Conservation (phyloP, 257 asterid genomes). For the Lithospermum erythrorhizon region DNA sequence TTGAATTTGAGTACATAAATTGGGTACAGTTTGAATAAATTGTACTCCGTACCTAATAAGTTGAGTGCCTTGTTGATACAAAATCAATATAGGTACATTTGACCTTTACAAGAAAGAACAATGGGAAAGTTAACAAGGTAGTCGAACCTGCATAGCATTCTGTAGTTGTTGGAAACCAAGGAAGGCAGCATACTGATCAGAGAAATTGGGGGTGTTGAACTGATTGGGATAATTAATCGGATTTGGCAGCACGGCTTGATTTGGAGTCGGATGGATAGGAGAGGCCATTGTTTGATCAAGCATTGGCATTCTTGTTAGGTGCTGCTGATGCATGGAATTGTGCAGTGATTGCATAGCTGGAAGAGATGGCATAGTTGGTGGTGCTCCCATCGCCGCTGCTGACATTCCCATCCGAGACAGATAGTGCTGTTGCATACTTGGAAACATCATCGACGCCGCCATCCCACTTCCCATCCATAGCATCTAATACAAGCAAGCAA, state of each 20-base stretch:
- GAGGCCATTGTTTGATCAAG: slow-evolving; percentile 28
- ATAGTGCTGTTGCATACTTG: slow-evolving; percentile 52
- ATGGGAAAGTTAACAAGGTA: neutral
- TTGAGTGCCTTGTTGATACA: too few relatives aligned
- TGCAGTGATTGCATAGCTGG: slow-evolving; percentile 38
- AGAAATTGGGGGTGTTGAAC: slow-evolving; percentile 34
- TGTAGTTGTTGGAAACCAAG: slow-evolving; percentile 47
- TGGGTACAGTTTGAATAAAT: too few relatives aligned
- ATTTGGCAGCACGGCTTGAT: slow-evolving; percentile 28
- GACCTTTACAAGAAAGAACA: too few relatives aligned
- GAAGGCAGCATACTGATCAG: slow-evolving; percentile 52
- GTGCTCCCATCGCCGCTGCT: slow-evolving; percentile 23
- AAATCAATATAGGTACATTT: neutral
- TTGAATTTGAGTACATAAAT: too few relatives aligned
- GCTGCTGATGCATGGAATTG: slow-evolving; percentile 31
- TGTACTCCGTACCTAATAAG: too few relatives aligned
- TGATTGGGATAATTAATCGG: slow-evolving; percentile 38
- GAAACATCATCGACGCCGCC: slow-evolving; percentile 70
- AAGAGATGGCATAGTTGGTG: slow-evolving; percentile 18
- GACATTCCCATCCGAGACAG: slow-evolving; percentile 52
- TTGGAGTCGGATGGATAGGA: slow-evolving; percentile 20
- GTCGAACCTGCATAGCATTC: slow-evolving; percentile 44
- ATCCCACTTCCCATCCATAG: slow-evolving; percentile 89
- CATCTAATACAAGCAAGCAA: slow-evolving; percentile 28
- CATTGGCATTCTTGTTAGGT: slow-evolving; percentile 37